Evolutionary conservation across 2,329 filamentous ascomycete genomes (phyloP), one percentile per base, ranked within the genome.

Genomic region (Ophiostoma pallidulum): DNA sequence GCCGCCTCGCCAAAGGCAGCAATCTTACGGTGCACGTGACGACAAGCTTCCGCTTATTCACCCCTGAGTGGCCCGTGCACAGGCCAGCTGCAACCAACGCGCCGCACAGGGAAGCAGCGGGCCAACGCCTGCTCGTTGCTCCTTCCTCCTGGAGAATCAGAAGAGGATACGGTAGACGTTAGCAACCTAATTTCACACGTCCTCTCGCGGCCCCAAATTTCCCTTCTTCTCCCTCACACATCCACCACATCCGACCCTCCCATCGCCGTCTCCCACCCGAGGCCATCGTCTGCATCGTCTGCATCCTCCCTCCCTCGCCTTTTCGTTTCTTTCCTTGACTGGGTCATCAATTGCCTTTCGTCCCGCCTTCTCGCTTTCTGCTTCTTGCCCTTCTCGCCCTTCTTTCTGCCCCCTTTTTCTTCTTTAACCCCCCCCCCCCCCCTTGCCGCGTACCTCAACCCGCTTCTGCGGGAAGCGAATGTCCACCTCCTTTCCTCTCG

Each of bases 11-110:
- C 29, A 47, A 47, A n/a, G 41, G 33, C 41, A 20, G 19, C 26
- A 41, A 41, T 47, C 36, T 40, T 35, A 46, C 37, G 10, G 14
- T 26, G 13, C 52, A 53, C 51, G 51, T 54, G 51, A 51, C 47
- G 26, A 13, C 20, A 6, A 47, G 39, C 45, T 46, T 18, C 31
- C 37, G 51, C 43, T 50, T 49, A 41, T 48, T 48, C 52, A 50
- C 51, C 49, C 49, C 51, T 50, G 41, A 50, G 35, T 51, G 53
- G 51, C 39, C 51, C 48, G 53, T 54, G 53, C 53, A 48, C 40
- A 32, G 35, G 19, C 38, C 31, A 53, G 46, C 41, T 49, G 51
- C 42, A 44, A 44, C 49, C 51, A 47, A 43, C 41, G n/a, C n/a
- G n/a, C n/a, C n/a, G 33, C 7, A 32, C 18, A 28, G 19, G n/a